A percentile compares a stretch with the other conserved stretches of the same genome.
Conservation (phyloP, 768 basidiomycete genomes). For the Coprinellus micaceus region DNA sequence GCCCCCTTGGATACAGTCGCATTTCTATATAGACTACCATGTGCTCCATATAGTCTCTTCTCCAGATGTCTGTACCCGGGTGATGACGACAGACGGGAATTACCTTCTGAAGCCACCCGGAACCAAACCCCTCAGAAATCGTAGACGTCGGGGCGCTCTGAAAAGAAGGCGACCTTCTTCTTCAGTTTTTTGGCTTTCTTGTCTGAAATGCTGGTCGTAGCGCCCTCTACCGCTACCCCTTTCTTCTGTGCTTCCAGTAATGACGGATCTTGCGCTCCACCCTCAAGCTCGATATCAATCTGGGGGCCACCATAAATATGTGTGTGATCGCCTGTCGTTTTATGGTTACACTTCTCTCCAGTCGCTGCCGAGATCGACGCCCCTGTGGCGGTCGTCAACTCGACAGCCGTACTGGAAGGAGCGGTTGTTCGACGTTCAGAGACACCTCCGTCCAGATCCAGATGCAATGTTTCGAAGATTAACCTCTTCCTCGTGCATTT, state of each 20-base stretch:
- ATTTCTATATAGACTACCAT: too few species aligned
- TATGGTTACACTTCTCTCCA: neutral
- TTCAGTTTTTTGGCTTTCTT: slow-evolving; percentile 26
- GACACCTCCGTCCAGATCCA: slow-evolving; percentile 84
- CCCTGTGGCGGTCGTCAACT: slow-evolving; percentile 6
- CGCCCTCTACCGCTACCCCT: neutral
- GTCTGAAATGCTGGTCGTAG: neutral
- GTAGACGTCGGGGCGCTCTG: slow-evolving; percentile 67
- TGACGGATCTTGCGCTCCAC: neutral
- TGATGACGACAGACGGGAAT: too few species aligned
- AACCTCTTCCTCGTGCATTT: slow-evolving; percentile 85
- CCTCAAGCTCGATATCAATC: slow-evolving; percentile 10
- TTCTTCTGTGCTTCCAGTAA: neutral
- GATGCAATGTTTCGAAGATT: slow-evolving; percentile 86
- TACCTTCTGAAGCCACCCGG: too few species aligned
- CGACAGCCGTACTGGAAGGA: slow-evolving; percentile 15
- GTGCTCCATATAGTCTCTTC: too few species aligned
- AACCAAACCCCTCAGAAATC: slow-evolving; percentile 26
- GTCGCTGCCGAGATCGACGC: slow-evolving; percentile 19
- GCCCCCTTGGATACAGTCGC: too few species aligned
- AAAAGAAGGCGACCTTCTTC: slow-evolving; percentile 69
- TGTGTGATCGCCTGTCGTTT: neutral
- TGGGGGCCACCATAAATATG: neutral
- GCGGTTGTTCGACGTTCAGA: slow-evolving; percentile 68
- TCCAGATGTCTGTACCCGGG: too few species aligned